A percentile compares a stretch with the other conserved stretches of the same genome.
Evolutionary conservation across 148 eudicot species (phyloP).

Genomic region (Vaccinium vitisidaea): DNA sequence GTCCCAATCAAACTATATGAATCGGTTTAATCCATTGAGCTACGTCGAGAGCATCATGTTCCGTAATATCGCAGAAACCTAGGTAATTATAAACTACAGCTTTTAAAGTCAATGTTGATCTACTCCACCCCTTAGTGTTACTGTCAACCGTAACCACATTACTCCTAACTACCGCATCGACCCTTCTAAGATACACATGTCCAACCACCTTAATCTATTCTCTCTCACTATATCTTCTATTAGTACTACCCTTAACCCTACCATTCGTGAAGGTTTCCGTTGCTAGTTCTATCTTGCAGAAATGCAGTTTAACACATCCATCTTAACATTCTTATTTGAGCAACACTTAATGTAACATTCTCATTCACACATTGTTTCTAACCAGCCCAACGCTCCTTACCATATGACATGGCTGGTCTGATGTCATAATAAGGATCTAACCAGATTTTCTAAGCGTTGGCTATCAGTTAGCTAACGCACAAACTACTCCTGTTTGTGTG

Average conservation of each 20-base stretch:
- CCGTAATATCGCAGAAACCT: too few relatives aligned
- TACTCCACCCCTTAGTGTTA: background rate
- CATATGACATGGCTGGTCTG: background rate
- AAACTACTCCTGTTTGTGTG: background rate
- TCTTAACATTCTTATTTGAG: background rate
- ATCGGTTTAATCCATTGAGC: too few relatives aligned
- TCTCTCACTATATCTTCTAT: background rate
- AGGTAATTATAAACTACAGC: too few relatives aligned
- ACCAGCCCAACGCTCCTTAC: background rate
- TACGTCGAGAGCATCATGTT: too few relatives aligned
- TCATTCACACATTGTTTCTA: background rate
- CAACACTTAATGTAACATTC: background rate
- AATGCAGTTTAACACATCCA: background rate
- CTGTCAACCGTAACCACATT: background rate
- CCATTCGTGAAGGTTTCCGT: background rate
- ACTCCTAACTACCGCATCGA: background rate
- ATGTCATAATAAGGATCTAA: background rate
- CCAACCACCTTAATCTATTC: background rate
- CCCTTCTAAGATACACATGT: background rate
- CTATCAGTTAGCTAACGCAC: background rate
- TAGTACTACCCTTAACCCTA: background rate
- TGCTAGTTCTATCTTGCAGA: background rate
- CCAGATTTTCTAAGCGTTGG: background rate
- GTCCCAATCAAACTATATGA: too few relatives aligned
- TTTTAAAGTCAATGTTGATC: too few relatives aligned